Base-by-base conservation (phyloP, 1,139 yeast species). In the Suhomyces bribrorum region DNA sequence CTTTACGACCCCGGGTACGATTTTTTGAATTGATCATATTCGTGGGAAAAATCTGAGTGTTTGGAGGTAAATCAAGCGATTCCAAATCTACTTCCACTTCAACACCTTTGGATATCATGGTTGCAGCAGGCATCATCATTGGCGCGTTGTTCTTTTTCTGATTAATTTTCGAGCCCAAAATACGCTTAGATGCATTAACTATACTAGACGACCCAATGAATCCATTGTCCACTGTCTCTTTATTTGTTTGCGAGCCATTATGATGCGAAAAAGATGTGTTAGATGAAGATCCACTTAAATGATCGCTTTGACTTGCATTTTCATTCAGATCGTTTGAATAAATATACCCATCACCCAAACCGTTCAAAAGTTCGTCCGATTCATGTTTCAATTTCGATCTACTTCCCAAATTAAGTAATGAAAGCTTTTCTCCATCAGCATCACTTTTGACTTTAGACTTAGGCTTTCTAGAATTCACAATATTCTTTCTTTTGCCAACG, bases 1-100 rank as follows among this genome's bases (percentile, higher is more conserved):
- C 77, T 46, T 72, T 72, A 17, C 77, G 60, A 4, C 77, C 77
- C 29, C 77, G 59, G 1, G 72, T 68, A 14, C 72, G 57, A 33
- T 56, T 62, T 38, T 65, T 66, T 24, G 65, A 59, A 42, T 63
- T 64, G 12, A 63, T 61, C 5, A 64, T 59, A 30, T 56, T 57
- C 4, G 68, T 55, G 5, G 74, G 71, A 36, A 57, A 61, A 13
- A 68, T 62, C 47, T 69, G 64, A 8, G 75, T 64, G 38, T 61
- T 57, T 12, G 69, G 66, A 4, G 77, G 77, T 30, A 71, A 55
- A 45, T 69, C 75, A 25, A 71, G 54, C 8, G 71, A 61, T 25
- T 65, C 57, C 32, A 70, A 54, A 44, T 69, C 75, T 15, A 71
- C 66, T 42, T 71, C 74, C 13, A 69, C 73, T 40, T 66, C 73